phyloP scores from a whole-genome alignment of 2,329 filamentous ascomycete species.

The Ascochyta lentis region DNA sequence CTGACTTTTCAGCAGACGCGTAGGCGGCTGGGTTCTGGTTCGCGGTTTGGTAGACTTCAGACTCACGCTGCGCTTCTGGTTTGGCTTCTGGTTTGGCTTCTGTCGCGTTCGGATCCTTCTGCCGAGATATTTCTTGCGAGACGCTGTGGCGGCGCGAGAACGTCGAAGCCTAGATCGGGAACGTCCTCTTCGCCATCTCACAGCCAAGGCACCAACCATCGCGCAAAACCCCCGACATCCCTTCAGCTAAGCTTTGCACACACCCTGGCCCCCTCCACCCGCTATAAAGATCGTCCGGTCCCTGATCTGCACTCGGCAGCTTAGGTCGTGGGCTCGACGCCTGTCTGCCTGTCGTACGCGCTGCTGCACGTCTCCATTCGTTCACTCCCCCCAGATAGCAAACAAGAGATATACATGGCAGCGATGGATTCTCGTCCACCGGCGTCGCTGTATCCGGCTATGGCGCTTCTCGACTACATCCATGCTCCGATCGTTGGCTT shows the following conservation, averaged over 20 bases:
- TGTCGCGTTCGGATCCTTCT: neutral
- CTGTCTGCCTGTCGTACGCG: neutral
- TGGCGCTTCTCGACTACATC: conserved; percentile 42
- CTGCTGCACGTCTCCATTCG: neutral
- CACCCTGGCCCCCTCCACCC: neutral
- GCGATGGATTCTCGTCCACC: conserved; percentile 10
- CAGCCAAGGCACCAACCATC: neutral
- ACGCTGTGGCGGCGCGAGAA: conserved; percentile 10
- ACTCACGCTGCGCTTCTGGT: neutral
- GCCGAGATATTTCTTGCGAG: neutral
- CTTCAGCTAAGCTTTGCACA: neutral
- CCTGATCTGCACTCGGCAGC: neutral
- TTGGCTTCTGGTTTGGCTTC: neutral
- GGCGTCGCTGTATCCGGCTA: conserved; percentile 27
- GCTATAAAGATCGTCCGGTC: conserved; percentile 5
- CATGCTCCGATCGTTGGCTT: conserved; percentile 42
- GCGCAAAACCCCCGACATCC: neutral
- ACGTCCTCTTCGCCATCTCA: neutral
- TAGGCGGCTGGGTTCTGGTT: neutral
- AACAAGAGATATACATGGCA: conserved; percentile 19
- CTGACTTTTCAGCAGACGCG: neutral
- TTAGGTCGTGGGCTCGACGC: conserved; percentile 1
- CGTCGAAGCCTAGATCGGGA: neutral
- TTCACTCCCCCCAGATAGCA: neutral
- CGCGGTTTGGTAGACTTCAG: neutral